These are phyloP conservation scores for Leishmania amazonensis DNA, from an alignment of 208 protist species.

Conservation along the genomic window DNA sequence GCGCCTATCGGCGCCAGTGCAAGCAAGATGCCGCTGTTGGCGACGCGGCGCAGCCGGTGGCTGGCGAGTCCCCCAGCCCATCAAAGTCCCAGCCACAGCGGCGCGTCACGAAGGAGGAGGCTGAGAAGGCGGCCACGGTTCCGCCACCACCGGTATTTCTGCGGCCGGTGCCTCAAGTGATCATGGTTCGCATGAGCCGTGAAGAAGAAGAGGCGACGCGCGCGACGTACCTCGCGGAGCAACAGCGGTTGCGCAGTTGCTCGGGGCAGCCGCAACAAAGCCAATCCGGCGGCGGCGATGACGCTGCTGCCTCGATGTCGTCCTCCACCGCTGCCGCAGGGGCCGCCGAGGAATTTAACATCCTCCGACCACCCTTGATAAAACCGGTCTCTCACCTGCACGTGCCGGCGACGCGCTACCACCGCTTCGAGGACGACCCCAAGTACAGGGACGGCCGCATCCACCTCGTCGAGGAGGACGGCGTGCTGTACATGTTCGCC, in stretches of 20 bases:
- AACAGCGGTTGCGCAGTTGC: background rate
- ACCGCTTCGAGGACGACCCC: conserved; percentile 45
- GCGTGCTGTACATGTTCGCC: conserved; percentile 67
- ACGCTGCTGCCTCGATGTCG: background rate
- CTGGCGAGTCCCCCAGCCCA: background rate
- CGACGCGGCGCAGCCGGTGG: background rate
- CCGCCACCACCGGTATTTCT: conserved; percentile 37
- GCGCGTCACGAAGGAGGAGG: conserved; percentile 27
- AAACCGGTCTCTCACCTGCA: conserved; percentile 6
- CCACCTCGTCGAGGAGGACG: conserved; percentile 66
- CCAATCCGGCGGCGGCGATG: background rate
- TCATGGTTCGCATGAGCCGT: conserved; percentile 35
- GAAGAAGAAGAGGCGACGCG: conserved; percentile 42
- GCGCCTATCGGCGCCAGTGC: conserved; percentile 34
- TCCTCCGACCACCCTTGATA: background rate
- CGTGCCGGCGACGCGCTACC: conserved; percentile 19
- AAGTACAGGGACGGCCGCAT: conserved; percentile 60
- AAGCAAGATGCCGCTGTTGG: conserved; percentile 5
- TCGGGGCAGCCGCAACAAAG: background rate
- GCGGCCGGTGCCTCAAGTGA: conserved; percentile 30
- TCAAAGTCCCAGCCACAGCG: background rate
- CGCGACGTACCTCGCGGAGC: conserved; percentile 24
- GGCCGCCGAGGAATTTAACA: background rate
- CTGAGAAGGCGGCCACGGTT: conserved; percentile 26
- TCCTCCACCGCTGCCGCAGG: background rate